A percentile compares a stretch with the other conserved stretches of the same genome.
These are phyloP conservation scores for Prunus mume DNA, from an alignment of 306 rosid genomes.

Conservation along the genomic window DNA sequence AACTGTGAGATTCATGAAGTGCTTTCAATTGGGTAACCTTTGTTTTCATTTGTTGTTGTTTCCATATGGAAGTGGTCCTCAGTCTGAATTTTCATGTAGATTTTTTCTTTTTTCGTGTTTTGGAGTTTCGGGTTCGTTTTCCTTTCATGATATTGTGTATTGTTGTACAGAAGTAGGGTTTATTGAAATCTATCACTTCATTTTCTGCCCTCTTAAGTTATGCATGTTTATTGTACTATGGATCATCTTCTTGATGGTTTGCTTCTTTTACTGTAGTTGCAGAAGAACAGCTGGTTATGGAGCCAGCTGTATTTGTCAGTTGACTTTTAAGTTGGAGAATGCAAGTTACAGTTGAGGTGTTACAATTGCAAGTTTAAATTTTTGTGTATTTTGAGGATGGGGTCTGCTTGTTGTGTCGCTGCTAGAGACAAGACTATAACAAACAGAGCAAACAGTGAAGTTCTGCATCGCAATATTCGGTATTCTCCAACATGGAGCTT, in stretches of 20 bases:
- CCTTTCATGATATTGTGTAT: not conserved
- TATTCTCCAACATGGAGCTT: constrained; percentile 62
- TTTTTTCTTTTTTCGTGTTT: not conserved
- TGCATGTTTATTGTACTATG: not conserved
- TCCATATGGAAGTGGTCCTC: not conserved
- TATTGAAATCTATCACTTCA: not conserved
- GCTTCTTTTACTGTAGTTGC: constrained; percentile 6
- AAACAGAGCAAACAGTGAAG: constrained; percentile 42
- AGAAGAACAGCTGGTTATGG: constrained; percentile 14
- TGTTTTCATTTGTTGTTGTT: constrained; percentile 8
- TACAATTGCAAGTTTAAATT: not conserved
- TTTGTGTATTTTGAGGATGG: constrained; percentile 36
- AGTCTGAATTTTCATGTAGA: not conserved
- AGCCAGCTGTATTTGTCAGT: constrained; percentile 15
- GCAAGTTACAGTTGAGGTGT: constrained; percentile 14
- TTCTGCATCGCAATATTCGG: constrained; percentile 45
- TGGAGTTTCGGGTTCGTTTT: not conserved
- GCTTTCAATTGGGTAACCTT: constrained; percentile 2
- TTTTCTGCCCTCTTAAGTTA: not conserved
- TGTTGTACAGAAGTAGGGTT: not conserved
- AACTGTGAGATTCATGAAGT: constrained; percentile 9
- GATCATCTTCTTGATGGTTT: constrained; percentile 4
- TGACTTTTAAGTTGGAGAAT: constrained; percentile 23
- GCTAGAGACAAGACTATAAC: constrained; percentile 53
- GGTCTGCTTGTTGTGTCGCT: constrained; percentile 61